Percentiles rank a stretch among this genome's conserved stretches.
phyloP scores from a whole-genome alignment of 108 stramenopile species.

The Epithemia pelagica region DNA sequence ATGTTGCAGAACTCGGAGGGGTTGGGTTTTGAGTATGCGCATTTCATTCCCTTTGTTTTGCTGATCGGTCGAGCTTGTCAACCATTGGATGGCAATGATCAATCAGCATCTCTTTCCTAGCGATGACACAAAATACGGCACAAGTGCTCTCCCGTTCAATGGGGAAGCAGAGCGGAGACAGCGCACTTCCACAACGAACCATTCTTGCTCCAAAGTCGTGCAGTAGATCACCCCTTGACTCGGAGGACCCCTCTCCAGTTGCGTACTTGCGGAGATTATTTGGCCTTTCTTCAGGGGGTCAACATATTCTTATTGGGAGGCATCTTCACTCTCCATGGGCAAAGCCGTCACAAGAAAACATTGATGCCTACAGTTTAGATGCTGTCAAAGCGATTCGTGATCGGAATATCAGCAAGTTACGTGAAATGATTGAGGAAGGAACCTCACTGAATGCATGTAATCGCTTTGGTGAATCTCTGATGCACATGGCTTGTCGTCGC shows the following conservation, averaged over 20 bases:
- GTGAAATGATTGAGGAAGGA: conserved; percentile 26
- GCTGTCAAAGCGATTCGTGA: conserved; percentile 43
- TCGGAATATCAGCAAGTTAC: conserved; percentile 35
- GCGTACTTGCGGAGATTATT: background rate
- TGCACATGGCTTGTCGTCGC: conserved; percentile 85
- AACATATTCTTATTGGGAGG: background rate
- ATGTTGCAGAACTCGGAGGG: too few relatives aligned
- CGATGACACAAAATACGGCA: too few relatives aligned
- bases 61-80: too few relatives aligned
- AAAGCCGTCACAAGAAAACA: conserved; percentile 41
- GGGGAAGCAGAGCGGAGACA: too few relatives aligned
- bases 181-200: too few relatives aligned
- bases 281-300: background rate
- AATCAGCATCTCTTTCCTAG: too few relatives aligned
- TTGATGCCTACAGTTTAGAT: conserved; percentile 48
- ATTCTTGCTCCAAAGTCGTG: too few relatives aligned
- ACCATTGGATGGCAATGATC: too few relatives aligned
- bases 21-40: too few relatives aligned
- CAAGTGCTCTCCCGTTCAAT: too few relatives aligned
- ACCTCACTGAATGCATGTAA: conserved; percentile 64
- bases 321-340: background rate
- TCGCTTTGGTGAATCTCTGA: conserved; percentile 73
- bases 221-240: background rate
- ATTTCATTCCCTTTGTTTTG: too few relatives aligned
- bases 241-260: background rate